Evolutionary conservation across 768 basidiomycete species (phyloP), one percentile per base, ranked within the genome.

Genomic region (Mycena pura): DNA sequence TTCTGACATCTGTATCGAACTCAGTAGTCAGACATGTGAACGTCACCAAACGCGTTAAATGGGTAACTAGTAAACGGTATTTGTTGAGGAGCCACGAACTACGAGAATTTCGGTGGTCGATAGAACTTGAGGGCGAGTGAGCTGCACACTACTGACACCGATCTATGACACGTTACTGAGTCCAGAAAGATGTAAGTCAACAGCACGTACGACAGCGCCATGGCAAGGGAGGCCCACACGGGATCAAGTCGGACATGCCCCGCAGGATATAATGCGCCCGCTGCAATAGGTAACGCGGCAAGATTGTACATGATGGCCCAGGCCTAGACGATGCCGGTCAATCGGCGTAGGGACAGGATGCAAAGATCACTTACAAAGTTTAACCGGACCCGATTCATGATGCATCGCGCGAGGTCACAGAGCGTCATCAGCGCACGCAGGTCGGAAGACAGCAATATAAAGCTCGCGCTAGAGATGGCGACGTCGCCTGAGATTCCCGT

Each of bases 171-270:
- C 21, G 40, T 47, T 24, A 41, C 34, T 11, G 9, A 36, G 19
- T 44, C 36, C 46, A 27, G 14, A 27, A 24, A 29, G 39, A 49
- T 29, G 25, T 19, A 6, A 39, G 28, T 10, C 38, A 32, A 17
- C 15, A 29, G 21, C 54, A 75, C 86, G 77, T 67, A 88, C 86
- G 87, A 89, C 52, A 91, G 72, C 22, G 91, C 91, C 92, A 93
- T 93, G 0, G 89, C 86, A 10, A 92, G 74, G 0, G 91, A 90
- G 11, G 89, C 86, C 91, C 91, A 93, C 3, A 92, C 90, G 2
- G 93, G 92, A 32, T 79, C 80, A 53, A 87, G 85, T 58, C 89
- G 80, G n/a, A 80, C 79, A 60, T 86, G 86, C 11, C 84, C 80
- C n/a, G 82, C 80, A 7, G 90, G 88, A 70, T 91, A 93, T 15